Evolutionary conservation across 768 basidiomycete species (phyloP).

Genomic region (Pholiota conissans): DNA sequence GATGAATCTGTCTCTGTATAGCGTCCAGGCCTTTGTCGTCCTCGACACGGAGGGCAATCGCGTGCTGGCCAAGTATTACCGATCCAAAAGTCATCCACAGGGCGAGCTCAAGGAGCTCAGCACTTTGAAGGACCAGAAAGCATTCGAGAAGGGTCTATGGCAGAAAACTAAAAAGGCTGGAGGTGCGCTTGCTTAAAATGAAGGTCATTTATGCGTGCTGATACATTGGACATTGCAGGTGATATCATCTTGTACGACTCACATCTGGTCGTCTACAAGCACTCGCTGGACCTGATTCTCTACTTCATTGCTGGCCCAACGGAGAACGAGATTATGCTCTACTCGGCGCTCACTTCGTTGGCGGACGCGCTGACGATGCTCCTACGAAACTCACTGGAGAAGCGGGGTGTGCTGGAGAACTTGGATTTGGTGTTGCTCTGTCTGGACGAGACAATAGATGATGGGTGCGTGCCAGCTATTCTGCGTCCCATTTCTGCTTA

Average conservation of each 20-base stretch:
- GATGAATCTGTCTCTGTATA: conserved; percentile 88
- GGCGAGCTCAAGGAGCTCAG: conserved; percentile 63
- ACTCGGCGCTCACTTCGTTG: conserved; percentile 80
- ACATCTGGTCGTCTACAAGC: conserved; percentile 90
- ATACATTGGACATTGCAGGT: conserved; percentile 43
- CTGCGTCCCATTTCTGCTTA: background rate
- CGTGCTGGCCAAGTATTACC: conserved; percentile 95
- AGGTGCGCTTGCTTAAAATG: conserved; percentile 48
- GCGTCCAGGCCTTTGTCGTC: conserved; percentile 82
- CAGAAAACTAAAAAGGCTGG: conserved; percentile 94
- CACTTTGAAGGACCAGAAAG: conserved; percentile 87
- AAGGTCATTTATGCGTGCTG: background rate
- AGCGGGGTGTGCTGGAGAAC: conserved; percentile 91
- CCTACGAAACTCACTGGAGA: conserved; percentile 91
- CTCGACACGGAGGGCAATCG: conserved; percentile 96
- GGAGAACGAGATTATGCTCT: conserved; percentile 97
- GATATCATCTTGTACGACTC: conserved; percentile 92
- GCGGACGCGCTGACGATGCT: conserved; percentile 84
- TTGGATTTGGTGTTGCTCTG: conserved; percentile 90
- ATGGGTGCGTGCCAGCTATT: conserved; percentile 76
- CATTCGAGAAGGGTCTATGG: conserved; percentile 94
- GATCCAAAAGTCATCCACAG: conserved; percentile 62
- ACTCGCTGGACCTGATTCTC: conserved; percentile 93
- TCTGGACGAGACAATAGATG: conserved; percentile 96
- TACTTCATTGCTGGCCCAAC: conserved; percentile 86